Conservation (phyloP, 2,329 filamentous ascomycete genomes). For the Ophiostoma montium region DNA sequence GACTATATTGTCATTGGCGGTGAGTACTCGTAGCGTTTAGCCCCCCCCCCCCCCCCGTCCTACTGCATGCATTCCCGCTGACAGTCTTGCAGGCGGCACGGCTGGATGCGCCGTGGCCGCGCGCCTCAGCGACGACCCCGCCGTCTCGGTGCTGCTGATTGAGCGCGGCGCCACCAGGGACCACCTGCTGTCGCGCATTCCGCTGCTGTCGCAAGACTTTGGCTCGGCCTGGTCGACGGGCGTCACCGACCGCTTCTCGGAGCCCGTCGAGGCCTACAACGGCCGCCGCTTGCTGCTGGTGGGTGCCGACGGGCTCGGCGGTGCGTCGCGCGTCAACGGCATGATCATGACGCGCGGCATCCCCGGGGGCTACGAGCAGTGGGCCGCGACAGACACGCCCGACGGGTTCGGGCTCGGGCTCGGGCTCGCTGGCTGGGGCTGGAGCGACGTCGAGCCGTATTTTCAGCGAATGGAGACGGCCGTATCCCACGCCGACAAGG, state of each 20-base stretch:
- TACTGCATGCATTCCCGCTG: not conserved
- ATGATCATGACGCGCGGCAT: slow-evolving; percentile 20
- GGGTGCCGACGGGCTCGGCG: slow-evolving; percentile 20
- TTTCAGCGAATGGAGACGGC: slow-evolving; percentile 20
- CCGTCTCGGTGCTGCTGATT: slow-evolving; percentile 24
- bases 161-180: slow-evolving; percentile 22
- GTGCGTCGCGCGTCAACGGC: slow-evolving; percentile 20
- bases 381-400: slow-evolving; percentile 13
- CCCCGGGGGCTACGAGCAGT: slow-evolving; percentile 19
- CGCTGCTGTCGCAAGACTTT: slow-evolving; percentile 19
- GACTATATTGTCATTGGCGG: slow-evolving; percentile 33
- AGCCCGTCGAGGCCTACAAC: slow-evolving; percentile 15
- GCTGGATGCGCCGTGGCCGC: slow-evolving; percentile 33
- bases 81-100: slow-evolving; percentile 24
- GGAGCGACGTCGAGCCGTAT: slow-evolving; percentile 21
- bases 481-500: slow-evolving; percentile 8
- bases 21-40: slow-evolving; percentile 4
- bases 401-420: slow-evolving; percentile 11
- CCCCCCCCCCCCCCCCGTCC: not conserved
- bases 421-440: slow-evolving; percentile 22
- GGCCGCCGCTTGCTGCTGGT: slow-evolving; percentile 13
- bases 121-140: slow-evolving; percentile 25
- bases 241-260: slow-evolving; percentile 15
- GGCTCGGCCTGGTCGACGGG: slow-evolving; percentile 14
- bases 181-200: slow-evolving; percentile 18